phyloP scores from a whole-genome alignment of 768 basidiomycete genomes.

The Lanmaoa pseudosensibilis region DNA sequence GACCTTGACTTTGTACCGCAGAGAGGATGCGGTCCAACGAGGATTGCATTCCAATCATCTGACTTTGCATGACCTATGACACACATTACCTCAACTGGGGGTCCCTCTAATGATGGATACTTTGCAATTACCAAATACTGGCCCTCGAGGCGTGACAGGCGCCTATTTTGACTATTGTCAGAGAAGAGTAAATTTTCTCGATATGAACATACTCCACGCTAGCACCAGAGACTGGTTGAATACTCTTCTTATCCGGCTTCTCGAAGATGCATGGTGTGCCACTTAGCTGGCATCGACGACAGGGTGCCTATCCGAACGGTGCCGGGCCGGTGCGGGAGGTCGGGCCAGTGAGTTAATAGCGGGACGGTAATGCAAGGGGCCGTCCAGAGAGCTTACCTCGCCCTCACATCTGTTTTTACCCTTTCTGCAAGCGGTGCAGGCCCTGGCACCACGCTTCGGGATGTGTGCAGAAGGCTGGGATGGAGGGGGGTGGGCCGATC shows the following conservation, averaged over 20 bases:
- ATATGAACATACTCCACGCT: constrained; percentile 67
- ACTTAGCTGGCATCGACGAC: constrained; percentile 84
- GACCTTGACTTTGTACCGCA: constrained; percentile 52
- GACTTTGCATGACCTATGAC: constrained; percentile 81
- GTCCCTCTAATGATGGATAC: background rate
- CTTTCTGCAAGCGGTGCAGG: constrained; percentile 86
- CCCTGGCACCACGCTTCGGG: constrained; percentile 86
- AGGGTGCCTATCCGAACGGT: constrained; percentile 67
- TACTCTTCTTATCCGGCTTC: constrained; percentile 87
- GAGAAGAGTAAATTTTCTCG: constrained; percentile 5
- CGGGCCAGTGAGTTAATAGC: constrained; percentile 60
- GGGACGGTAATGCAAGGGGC: constrained; percentile 43
- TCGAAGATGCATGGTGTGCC: constrained; percentile 84
- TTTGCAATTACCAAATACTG: constrained; percentile 66
- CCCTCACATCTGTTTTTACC: constrained; percentile 94
- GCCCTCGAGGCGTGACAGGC: constrained; percentile 80
- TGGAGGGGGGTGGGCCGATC: constrained; percentile 25
- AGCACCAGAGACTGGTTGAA: constrained; percentile 54
- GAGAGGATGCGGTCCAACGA: constrained; percentile 80
- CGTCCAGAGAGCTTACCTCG: constrained; percentile 56
- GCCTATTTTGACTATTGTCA: constrained; percentile 45
- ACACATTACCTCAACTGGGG: background rate
- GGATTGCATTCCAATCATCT: constrained; percentile 94
- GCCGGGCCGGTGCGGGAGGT: constrained; percentile 74
- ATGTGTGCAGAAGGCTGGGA: constrained; percentile 55